phyloP scores from a whole-genome alignment of 2,329 filamentous ascomycete species.

The Fusarium sp. region DNA sequence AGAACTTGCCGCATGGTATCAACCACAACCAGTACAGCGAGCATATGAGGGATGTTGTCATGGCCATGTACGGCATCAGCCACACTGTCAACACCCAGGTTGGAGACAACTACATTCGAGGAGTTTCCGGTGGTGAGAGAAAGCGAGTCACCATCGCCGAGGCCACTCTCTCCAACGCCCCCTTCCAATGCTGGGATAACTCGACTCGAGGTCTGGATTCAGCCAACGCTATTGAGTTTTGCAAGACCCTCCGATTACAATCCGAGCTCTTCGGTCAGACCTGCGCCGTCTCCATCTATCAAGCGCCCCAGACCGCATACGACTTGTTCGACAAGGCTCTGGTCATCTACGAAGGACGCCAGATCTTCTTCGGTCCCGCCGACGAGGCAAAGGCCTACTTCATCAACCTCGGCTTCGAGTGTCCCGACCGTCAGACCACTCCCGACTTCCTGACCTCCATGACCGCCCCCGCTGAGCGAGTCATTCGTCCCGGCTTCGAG shows the following conservation, averaged over 20 bases:
- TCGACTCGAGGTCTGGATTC: constrained; percentile 52
- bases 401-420: constrained; percentile 73
- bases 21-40: constrained; percentile 66
- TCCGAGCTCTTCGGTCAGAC: constrained; percentile 49
- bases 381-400: constrained; percentile 73
- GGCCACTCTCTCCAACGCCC: constrained; percentile 69
- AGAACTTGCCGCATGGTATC: constrained; percentile 71
- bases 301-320: constrained; percentile 72
- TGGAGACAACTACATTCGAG: constrained; percentile 77
- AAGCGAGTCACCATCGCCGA: constrained; percentile 85
- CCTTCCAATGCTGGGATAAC: constrained; percentile 55
- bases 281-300: constrained; percentile 64
- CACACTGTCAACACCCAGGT: constrained; percentile 81
- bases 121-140: constrained; percentile 82
- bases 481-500: constrained; percentile 54
- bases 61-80: constrained; percentile 76
- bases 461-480: constrained; percentile 57
- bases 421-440: constrained; percentile 72
- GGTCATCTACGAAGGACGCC: constrained; percentile 76
- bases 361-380: constrained; percentile 75
- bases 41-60: constrained; percentile 74
- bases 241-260: constrained; percentile 46
- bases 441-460: constrained; percentile 76
- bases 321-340: constrained; percentile 78
- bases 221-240: constrained; percentile 51